Percentiles rank a stretch among this genome's conserved stretches.
These are phyloP conservation scores for Aleurites moluccanus DNA, from an alignment of 441 rosid species.

Conservation along the genomic window DNA sequence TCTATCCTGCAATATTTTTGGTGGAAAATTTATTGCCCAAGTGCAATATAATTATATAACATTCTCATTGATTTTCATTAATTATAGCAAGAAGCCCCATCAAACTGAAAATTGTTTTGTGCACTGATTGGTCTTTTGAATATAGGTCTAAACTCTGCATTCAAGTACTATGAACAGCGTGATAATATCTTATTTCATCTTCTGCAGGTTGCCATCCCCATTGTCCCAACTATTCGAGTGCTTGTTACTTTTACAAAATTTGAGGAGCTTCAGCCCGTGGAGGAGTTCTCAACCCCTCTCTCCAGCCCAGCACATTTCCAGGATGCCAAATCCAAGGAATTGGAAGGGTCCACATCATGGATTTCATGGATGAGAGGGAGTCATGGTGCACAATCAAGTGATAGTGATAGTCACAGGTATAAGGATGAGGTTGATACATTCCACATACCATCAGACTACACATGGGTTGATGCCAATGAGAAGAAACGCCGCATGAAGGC, in stretches of 20 bases:
- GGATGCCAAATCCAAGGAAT: constrained; percentile 76
- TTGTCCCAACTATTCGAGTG: constrained; percentile 91
- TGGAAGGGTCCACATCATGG: constrained; percentile 84
- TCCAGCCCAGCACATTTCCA: constrained; percentile 92
- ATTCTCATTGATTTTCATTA: constrained; percentile 4
- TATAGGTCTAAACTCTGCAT: neutral
- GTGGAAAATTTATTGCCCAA: neutral
- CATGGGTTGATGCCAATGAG: constrained; percentile 91
- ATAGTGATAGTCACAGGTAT: constrained; percentile 66
- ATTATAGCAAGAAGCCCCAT: neutral
- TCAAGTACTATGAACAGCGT: neutral
- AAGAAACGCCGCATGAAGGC: constrained; percentile 94
- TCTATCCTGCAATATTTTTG: neutral
- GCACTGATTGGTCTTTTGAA: neutral
- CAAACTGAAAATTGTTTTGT: neutral
- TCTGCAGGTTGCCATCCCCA: constrained; percentile 90
- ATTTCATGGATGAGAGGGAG: constrained; percentile 94
- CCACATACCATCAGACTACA: constrained; percentile 75
- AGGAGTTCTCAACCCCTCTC: constrained; percentile 87
- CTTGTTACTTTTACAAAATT: constrained; percentile 93
- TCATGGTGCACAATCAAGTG: constrained; percentile 74
- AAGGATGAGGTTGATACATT: constrained; percentile 87
- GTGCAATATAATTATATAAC: neutral
- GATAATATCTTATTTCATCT: constrained; percentile 1
- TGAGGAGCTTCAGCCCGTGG: constrained; percentile 85